Evolutionary conservation across 345 rosid genomes (phyloP).

Genomic region (Salix udensis): DNA sequence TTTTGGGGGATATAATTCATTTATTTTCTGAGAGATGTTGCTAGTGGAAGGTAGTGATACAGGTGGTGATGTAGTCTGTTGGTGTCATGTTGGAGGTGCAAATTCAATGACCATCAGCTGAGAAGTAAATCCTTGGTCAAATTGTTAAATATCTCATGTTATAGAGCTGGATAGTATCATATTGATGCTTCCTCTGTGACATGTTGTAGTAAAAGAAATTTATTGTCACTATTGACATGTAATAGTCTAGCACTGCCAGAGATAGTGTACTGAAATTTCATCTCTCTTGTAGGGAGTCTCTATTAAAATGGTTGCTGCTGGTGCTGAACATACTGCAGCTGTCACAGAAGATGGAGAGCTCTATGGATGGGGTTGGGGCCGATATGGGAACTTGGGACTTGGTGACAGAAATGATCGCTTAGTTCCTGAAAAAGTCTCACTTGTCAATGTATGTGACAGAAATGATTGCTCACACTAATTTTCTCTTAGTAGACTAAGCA

Average conservation of each 20-base stretch:
- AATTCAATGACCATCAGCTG: not conserved
- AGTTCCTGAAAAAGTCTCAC: conserved; percentile 74
- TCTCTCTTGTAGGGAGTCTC: conserved; percentile 55
- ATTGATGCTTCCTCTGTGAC: not conserved
- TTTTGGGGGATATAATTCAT: not conserved
- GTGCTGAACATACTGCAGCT: conserved; percentile 97
- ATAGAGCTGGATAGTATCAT: not conserved
- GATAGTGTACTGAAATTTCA: conserved; percentile 21
- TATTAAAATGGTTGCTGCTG: conserved; percentile 89
- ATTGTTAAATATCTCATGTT: not conserved
- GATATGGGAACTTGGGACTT: conserved; percentile 93
- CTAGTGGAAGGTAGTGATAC: not conserved
- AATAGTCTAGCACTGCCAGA: not conserved
- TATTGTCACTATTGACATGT: not conserved
- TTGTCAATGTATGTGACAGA: conserved; percentile 50
- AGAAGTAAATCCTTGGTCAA: not conserved
- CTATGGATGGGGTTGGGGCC: conserved; percentile 99
- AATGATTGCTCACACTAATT: conserved; percentile 7
- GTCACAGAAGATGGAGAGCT: conserved; percentile 87
- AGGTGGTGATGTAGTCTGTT: not conserved
- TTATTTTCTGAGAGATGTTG: not conserved
- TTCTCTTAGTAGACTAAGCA: conserved; percentile 1
- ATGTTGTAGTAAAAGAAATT: not conserved
- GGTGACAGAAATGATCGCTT: conserved; percentile 92
- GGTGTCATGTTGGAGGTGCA: not conserved